A percentile compares a stretch with the other conserved stretches of the same genome.
phyloP scores from a whole-genome alignment of 768 basidiomycete species.

The Baorangia bicolor region DNA sequence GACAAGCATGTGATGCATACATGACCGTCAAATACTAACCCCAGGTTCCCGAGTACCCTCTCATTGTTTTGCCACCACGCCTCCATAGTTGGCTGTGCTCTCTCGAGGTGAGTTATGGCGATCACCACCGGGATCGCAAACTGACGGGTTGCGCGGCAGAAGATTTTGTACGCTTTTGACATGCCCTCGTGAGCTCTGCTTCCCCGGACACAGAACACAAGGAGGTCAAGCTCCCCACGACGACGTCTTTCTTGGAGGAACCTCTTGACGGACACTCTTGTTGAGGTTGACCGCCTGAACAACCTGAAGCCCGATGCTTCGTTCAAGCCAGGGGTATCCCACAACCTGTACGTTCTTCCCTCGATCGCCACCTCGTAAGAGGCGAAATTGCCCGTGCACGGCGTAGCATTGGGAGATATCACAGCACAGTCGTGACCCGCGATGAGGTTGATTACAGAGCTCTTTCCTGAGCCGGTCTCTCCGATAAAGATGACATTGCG shows the following conservation, averaged over 20 bases:
- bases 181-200: slow-evolving; percentile 16
- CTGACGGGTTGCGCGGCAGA: slow-evolving; percentile 34
- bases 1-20: slow-evolving; percentile 28
- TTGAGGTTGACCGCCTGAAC: slow-evolving; percentile 6
- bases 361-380: slow-evolving; percentile 25
- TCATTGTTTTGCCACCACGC: slow-evolving; percentile 34
- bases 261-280: slow-evolving; percentile 12
- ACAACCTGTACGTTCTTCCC: slow-evolving; percentile 21
- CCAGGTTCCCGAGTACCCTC: slow-evolving; percentile 10
- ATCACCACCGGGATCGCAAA: slow-evolving; percentile 36
- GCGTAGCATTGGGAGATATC: slow-evolving; percentile 27
- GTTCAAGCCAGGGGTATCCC: slow-evolving; percentile 36
- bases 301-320: neutral
- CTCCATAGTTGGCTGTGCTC: slow-evolving; percentile 29
- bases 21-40: slow-evolving; percentile 29
- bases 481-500: slow-evolving; percentile 39
- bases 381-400: slow-evolving; percentile 32
- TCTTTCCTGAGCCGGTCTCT: slow-evolving; percentile 37
- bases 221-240: slow-evolving; percentile 18
- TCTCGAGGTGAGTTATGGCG: slow-evolving; percentile 40
- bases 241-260: slow-evolving; percentile 34
- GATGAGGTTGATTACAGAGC: slow-evolving; percentile 44
- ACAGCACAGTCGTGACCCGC: slow-evolving; percentile 18
- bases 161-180: slow-evolving; percentile 18
- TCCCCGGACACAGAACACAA: slow-evolving; percentile 24